Evolutionary conservation across 768 basidiomycete genomes (phyloP).

Genomic region (Auriscalpium microsporum): DNA sequence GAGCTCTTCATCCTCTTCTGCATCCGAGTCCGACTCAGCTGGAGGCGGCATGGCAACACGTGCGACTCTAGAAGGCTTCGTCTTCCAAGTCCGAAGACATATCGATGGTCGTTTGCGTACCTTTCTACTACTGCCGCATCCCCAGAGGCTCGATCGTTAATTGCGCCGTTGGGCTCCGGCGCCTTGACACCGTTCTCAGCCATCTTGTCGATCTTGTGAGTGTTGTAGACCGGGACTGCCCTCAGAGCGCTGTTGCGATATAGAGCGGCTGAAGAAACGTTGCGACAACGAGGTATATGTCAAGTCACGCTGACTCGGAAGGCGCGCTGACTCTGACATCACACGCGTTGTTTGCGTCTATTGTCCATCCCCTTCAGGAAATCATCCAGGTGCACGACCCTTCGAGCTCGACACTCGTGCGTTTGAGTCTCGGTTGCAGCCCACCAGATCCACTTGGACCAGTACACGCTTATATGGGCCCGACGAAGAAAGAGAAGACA

Average conservation of each 20-base stretch:
- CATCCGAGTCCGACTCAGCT: conserved; percentile 40
- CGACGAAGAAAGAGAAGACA: conserved; percentile 53
- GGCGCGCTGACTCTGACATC: no score
- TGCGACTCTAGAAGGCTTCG: conserved; percentile 8
- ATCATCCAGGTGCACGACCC: no score
- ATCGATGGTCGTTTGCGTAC: not conserved
- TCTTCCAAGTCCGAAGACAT: not conserved
- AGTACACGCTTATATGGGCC: conserved; percentile 29
- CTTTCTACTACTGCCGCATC: not conserved
- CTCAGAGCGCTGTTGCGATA: no score
- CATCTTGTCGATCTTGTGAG: no score
- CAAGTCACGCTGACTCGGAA: no score
- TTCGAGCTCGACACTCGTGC: no score
- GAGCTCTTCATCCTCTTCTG: conserved; percentile 36
- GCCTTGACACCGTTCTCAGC: no score
- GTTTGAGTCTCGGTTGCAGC: no score
- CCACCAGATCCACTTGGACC: not conserved
- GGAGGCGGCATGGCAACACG: conserved; percentile 9
- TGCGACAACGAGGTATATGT: no score
- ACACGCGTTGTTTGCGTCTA: conserved; percentile 8
- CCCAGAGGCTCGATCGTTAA: not conserved
- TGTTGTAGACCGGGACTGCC: no score
- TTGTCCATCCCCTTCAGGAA: not conserved
- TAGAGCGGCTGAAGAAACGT: no score
- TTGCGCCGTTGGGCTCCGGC: not conserved